Conservation (phyloP, 352 stramenopile species). For the Phytophthora hibernalis region DNA sequence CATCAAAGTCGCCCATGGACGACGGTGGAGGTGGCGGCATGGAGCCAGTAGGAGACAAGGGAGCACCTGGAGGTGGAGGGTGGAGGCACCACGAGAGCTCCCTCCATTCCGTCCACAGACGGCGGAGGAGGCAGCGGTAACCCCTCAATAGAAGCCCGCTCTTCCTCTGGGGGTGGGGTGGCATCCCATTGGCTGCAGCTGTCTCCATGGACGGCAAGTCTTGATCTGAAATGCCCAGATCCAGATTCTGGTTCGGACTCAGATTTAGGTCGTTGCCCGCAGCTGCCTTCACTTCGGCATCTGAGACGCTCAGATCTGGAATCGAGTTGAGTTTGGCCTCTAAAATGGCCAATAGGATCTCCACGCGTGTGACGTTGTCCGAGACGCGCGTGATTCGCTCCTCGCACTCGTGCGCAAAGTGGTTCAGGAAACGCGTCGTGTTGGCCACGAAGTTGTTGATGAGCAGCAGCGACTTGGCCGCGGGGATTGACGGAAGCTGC, state of each 20-base stretch:
- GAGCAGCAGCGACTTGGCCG: conserved; percentile 81
- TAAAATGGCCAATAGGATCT: conserved; percentile 86
- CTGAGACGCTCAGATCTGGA: conserved; percentile 76
- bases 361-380: conserved; percentile 78
- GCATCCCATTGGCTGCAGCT: conserved; percentile 36
- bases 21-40: conserved; percentile 41
- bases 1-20: conserved; percentile 38
- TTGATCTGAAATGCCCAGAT: conserved; percentile 74
- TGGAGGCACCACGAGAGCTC: conserved; percentile 34
- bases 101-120: conserved; percentile 35
- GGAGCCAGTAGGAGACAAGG: conserved; percentile 13
- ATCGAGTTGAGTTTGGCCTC: conserved; percentile 89
- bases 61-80: conserved; percentile 29
- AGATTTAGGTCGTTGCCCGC: conserved; percentile 17
- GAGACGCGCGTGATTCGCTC: conserved; percentile 78
- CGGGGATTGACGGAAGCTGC: conserved; percentile 76
- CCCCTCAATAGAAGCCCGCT: conserved; percentile 21
- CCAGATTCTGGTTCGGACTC: conserved; percentile 31
- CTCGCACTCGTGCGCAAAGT: conserved; percentile 87
- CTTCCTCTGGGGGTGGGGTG: conserved; percentile 49
- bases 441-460: conserved; percentile 91
- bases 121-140: conserved; percentile 27
- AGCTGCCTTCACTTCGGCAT: conserved; percentile 60
- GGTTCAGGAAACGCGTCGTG: conserved; percentile 88
- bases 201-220: conserved; percentile 63